Base-by-base conservation (phyloP, 2,329 filamentous ascomycete species). In the Diplocarpon mali region DNA sequence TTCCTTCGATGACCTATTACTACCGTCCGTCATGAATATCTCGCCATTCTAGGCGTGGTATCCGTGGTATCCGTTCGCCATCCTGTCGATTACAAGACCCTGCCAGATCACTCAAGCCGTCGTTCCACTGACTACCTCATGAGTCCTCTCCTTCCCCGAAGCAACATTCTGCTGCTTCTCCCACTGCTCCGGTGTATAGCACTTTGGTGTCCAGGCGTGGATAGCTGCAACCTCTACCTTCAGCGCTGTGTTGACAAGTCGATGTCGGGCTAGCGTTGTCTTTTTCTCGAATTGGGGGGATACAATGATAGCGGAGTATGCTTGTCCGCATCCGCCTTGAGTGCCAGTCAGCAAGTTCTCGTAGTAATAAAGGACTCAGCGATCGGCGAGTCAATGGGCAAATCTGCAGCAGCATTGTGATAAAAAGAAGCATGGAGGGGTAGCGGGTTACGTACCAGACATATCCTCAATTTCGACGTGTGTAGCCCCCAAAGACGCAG, bases 381-480 rank as follows among this genome's bases (percentile, higher is more conserved):
- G 20, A 24, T 24, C 14, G 16, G 16, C 15, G 11, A 13, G 12
- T 20, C 17, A 20, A 12, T 27, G 36, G 10, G 14, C 12, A 24
- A 13, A 24, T 16, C 20, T 29, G n/a, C 24, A 29, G 24, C 14
- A 17, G 13, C 17, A 40, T 30, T 17, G 27, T 24, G 28, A 32
- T 32, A 5, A 12, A 14, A 8, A 30, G 36, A 37, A 20, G 39
- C 35, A 45, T 45, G 48, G 52, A 46, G 50, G 44, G 50, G 46
- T 48, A 42, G 50, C 32, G 48, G 46, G 48, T 45, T 41, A 45
- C 40, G 47, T 75, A 94, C 89, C 90, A 53, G 88, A 95, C 71
- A 94, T 79, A 67, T 96, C 90, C 53, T 85, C 83, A 56, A 95
- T 87, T 58, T 92, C 81, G 52, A 95, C 87, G 67, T 93, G 77